Percentiles rank a stretch among this genome's conserved stretches.
Evolutionary conservation across 2,329 filamentous ascomycete species (phyloP).

Genomic region (Aureobasidium sp.): DNA sequence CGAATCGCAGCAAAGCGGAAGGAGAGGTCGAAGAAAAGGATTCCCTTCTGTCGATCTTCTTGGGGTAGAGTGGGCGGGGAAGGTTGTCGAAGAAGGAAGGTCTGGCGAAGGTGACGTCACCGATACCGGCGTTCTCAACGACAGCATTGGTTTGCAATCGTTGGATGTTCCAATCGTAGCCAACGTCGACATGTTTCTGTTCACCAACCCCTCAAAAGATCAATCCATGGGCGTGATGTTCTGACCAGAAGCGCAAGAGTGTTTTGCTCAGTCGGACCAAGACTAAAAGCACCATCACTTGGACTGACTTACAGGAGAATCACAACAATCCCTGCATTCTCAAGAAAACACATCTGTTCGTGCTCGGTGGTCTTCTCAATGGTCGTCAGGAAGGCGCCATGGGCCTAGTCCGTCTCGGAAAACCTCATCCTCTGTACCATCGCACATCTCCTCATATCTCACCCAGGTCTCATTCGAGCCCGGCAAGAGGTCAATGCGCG

Average conservation of each 20-base stretch:
- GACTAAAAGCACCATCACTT: too few relatives aligned
- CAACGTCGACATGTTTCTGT: too few relatives aligned
- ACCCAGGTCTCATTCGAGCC: conserved; percentile 20
- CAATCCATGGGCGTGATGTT: neutral
- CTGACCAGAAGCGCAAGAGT: neutral
- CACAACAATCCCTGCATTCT: too few relatives aligned
- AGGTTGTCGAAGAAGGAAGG: neutral
- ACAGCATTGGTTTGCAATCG: neutral
- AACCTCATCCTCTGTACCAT: neutral
- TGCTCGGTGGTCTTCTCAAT: neutral
- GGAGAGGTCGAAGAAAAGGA: neutral
- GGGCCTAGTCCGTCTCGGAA: conserved; percentile 1
- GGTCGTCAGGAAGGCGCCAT: conserved; percentile 1
- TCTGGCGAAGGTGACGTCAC: neutral
- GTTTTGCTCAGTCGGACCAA: too few relatives aligned
- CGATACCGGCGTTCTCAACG: neutral
- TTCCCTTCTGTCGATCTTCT: neutral
- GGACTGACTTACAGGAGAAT: too few relatives aligned
- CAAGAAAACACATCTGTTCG: neutral
- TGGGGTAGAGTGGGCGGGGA: neutral
- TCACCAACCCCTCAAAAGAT: too few relatives aligned
- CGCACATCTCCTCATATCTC: conserved; percentile 1
- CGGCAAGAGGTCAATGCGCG: conserved; percentile 15
- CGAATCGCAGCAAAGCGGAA: neutral
- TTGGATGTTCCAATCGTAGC: neutral